Conservation (phyloP, 2,329 filamentous ascomycete species). For the Diaporthe caulivora region DNA sequence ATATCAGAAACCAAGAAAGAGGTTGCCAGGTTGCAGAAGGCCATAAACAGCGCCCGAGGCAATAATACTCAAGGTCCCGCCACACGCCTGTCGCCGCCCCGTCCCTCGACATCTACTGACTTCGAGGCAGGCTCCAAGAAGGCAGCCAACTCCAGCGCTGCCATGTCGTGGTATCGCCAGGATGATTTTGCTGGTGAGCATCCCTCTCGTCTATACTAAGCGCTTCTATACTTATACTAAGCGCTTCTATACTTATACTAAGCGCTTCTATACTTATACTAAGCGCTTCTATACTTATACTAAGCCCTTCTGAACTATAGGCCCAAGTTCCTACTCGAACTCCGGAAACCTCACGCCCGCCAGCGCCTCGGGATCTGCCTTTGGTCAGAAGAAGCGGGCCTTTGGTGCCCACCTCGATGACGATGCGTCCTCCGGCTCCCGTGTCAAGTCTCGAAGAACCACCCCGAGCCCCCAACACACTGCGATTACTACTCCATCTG, state of each 20-base stretch:
- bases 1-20: slow-evolving; percentile 45
- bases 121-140: slow-evolving; percentile 7
- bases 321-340: slow-evolving; percentile 8
- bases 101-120: slow-evolving; percentile 5
- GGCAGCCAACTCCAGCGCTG: slow-evolving; percentile 15
- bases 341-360: slow-evolving; percentile 33
- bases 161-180: slow-evolving; percentile 18
- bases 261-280: not conserved
- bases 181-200: slow-evolving; percentile 12
- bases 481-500: slow-evolving; percentile 32
- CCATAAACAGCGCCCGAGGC: slow-evolving; percentile 42
- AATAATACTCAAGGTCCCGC: slow-evolving; percentile 28
- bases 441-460: slow-evolving; percentile 38
- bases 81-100: not conserved
- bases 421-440: slow-evolving; percentile 25
- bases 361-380: slow-evolving; percentile 15
- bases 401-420: slow-evolving; percentile 33
- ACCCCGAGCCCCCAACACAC: slow-evolving; percentile 41
- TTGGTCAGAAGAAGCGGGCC: slow-evolving; percentile 33
- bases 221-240: too few species aligned
- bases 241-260: not conserved
- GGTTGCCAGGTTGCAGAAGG: slow-evolving; percentile 48
- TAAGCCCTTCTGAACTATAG: not conserved
- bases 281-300: not conserved
- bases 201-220: not conserved